These are phyloP conservation scores for Suhomyces sp. DNA, from an alignment of 805 yeast species.

Conservation along the genomic window DNA sequence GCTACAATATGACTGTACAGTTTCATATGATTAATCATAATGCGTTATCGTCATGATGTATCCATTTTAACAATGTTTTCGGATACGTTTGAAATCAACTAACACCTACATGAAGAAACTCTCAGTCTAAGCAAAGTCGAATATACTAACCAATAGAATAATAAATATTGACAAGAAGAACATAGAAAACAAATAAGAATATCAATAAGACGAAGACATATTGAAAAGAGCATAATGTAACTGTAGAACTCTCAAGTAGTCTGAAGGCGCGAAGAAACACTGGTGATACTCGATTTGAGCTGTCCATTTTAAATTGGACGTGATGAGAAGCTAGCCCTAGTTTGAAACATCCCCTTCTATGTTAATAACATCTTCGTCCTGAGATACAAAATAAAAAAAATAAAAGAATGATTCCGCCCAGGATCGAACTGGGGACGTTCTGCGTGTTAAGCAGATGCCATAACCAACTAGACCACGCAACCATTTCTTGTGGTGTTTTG, in stretches of 20 bases:
- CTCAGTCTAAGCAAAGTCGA: background rate
- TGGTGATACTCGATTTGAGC: too few relatives aligned
- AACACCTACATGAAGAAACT: slow-evolving; percentile 41
- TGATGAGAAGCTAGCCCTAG: too few relatives aligned
- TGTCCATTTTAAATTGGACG: too few relatives aligned
- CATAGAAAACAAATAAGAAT: background rate
- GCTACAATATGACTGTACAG: background rate
- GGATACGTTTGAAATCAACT: slow-evolving; percentile 42
- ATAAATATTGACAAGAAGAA: background rate
- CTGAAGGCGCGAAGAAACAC: too few relatives aligned
- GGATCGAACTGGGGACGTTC: slow-evolving; percentile 99
- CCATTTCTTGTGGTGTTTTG: slow-evolving; percentile 35
- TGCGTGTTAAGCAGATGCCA: slow-evolving; percentile 99
- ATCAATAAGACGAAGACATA: too few relatives aligned
- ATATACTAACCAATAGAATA: background rate
- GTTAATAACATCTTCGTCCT: too few relatives aligned
- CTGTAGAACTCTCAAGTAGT: background rate
- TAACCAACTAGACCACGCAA: slow-evolving; percentile 99
- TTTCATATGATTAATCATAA: slow-evolving; percentile 24
- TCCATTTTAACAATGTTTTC: slow-evolving; percentile 33
- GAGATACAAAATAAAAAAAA: background rate
- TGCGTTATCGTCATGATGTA: slow-evolving; percentile 51
- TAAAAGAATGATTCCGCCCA: slow-evolving; percentile 83
- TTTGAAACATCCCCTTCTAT: too few relatives aligned
- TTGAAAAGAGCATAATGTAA: too few relatives aligned